A percentile compares a stretch with the other conserved stretches of the same genome.
These are phyloP conservation scores for Ephemerocybe angulata DNA, from an alignment of 768 basidiomycete species.

Conservation along the genomic window DNA sequence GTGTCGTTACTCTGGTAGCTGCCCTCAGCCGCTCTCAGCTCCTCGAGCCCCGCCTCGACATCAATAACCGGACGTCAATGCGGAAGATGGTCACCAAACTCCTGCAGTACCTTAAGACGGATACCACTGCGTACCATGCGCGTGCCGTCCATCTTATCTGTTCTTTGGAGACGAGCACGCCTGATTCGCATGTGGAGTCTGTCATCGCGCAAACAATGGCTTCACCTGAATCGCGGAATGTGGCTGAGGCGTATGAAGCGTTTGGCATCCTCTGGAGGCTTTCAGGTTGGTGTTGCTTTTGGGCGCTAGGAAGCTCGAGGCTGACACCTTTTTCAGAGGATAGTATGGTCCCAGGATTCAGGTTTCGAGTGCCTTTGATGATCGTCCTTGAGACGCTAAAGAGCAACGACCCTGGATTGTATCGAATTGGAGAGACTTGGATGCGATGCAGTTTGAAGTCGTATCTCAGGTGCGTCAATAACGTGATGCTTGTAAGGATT, in stretches of 20 bases:
- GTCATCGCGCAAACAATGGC: conserved; percentile 73
- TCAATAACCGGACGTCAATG: conserved; percentile 56
- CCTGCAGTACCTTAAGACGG: conserved; percentile 66
- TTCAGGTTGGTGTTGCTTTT: conserved; percentile 51
- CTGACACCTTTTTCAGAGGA: conserved; percentile 72
- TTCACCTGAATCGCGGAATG: conserved; percentile 43
- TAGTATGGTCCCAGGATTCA: conserved; percentile 71
- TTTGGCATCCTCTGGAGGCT: conserved; percentile 93
- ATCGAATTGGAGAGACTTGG: conserved; percentile 91
- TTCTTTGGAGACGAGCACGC: conserved; percentile 60
- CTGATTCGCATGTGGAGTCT: conserved; percentile 67
- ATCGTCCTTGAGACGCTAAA: conserved; percentile 80
- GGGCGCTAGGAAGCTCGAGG: not conserved
- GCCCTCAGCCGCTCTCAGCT: conserved; percentile 48
- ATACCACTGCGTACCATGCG: conserved; percentile 70
- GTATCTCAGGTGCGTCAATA: conserved; percentile 69
- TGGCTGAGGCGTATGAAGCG: conserved; percentile 68
- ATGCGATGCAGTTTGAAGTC: conserved; percentile 93
- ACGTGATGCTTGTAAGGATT: too few species aligned
- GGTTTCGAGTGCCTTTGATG: conserved; percentile 83
- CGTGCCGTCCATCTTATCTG: conserved; percentile 82
- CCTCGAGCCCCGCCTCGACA: conserved; percentile 48
- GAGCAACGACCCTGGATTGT: conserved; percentile 66
- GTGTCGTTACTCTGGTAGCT: conserved; percentile 53
- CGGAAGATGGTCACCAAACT: conserved; percentile 64